Evolutionary conservation across 176 grass and related monocot species (phyloP).

Genomic region (Eleusine indica): DNA sequence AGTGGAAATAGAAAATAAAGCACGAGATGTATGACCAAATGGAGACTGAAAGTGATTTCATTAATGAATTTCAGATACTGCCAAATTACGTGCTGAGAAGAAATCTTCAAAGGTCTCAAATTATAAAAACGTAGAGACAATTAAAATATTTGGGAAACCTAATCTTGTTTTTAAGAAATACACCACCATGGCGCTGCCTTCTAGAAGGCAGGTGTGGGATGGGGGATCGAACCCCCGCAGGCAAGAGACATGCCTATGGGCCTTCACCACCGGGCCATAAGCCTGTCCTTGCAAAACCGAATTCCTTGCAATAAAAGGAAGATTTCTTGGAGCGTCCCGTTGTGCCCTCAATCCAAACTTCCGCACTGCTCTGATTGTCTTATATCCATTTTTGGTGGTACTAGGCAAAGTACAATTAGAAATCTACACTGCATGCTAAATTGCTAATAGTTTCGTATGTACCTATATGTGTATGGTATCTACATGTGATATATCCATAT

Average conservation of each 20-base stretch:
- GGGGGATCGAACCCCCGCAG: too few species aligned
- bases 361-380: slow-evolving; percentile 5
- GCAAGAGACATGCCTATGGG: too few species aligned
- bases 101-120: background rate
- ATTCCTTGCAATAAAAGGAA: slow-evolving; percentile 7
- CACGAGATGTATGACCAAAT: background rate
- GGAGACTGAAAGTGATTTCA: background rate
- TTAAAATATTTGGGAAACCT: background rate
- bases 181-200: too few species aligned
- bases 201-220: too few species aligned
- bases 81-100: background rate
- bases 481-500: slow-evolving; percentile 12
- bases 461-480: background rate
- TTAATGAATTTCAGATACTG: slow-evolving; percentile 21
- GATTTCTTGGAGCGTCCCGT: background rate
- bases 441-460: background rate
- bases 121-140: background rate
- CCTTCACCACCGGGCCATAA: too few species aligned
- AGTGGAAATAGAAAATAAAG: slow-evolving; percentile 21
- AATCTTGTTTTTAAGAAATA: too few species aligned
- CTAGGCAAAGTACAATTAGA: background rate
- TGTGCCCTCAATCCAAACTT: background rate
- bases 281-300: background rate
- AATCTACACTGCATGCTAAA: background rate
- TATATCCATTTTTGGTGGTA: background rate